Percentiles rank a stretch among this genome's conserved stretches.
These are phyloP conservation scores for Naganishia cerealis DNA, from an alignment of 1,284 basidiomycete species.

Conservation along the genomic window DNA sequence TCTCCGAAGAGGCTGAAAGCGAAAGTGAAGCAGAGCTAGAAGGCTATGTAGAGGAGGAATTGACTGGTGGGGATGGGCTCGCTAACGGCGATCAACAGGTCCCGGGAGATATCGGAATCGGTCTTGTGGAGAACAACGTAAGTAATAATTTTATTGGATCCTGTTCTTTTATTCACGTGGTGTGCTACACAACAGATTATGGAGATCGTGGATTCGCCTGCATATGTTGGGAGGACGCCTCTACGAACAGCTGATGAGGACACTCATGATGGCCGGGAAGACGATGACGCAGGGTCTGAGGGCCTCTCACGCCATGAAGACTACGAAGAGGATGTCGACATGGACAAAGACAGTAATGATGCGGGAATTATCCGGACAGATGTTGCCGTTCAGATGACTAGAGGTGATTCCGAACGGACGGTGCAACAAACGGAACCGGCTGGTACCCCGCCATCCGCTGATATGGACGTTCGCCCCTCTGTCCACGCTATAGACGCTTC, in stretches of 20 bases:
- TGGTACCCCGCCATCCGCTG: neutral
- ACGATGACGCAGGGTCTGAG: neutral
- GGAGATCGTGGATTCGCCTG: neutral
- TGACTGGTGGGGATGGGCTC: neutral
- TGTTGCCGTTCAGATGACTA: neutral
- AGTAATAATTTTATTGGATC: neutral
- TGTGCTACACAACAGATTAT: neutral
- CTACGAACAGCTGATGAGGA: neutral
- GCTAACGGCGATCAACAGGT: neutral
- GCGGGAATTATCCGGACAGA: slow-evolving; percentile 8
- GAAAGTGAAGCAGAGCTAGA: neutral
- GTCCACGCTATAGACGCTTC: slow-evolving; percentile 8
- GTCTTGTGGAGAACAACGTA: neutral
- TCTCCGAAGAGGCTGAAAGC: neutral
- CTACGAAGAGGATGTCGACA: slow-evolving; percentile 19
- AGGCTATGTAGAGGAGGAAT: neutral
- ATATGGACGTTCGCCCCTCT: neutral
- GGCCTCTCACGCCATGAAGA: neutral
- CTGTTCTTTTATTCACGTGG: neutral
- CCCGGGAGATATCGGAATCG: neutral
- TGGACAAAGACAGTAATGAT: slow-evolving; percentile 18
- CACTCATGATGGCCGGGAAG: neutral
- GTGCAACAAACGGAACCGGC: neutral
- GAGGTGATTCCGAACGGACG: slow-evolving; percentile 1
- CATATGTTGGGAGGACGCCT: neutral